Percentiles rank a stretch among this genome's conserved stretches.
Evolutionary conservation across 1,284 basidiomycete species (phyloP).

Genomic region (Sanguinoderma infundibulare): DNA sequence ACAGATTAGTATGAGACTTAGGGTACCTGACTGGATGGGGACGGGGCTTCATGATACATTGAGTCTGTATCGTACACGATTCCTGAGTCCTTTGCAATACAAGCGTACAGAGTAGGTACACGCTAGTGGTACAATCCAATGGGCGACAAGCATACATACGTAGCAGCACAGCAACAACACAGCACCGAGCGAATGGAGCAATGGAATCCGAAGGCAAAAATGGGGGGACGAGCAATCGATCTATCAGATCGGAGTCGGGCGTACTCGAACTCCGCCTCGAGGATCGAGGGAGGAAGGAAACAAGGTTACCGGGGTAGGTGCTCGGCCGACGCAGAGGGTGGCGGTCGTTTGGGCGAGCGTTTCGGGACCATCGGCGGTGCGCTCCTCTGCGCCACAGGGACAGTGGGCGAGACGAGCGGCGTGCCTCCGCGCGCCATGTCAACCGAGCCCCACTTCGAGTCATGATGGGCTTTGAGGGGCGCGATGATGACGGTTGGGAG

Average conservation of each 20-base stretch:
- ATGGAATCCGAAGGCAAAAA: not conserved
- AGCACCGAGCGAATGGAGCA: not conserved
- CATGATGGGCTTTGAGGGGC: constrained; percentile 15
- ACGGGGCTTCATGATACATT: not conserved
- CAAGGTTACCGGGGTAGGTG: not conserved
- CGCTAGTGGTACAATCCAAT: not conserved
- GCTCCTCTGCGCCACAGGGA: not conserved
- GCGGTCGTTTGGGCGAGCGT: constrained; percentile 18
- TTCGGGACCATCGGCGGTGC: constrained; percentile 10
- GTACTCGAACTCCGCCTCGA: too few relatives aligned
- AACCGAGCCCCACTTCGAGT: constrained; percentile 3
- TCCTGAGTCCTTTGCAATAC: not conserved
- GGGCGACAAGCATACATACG: not conserved
- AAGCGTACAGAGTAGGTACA: not conserved
- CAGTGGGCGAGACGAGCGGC: not conserved
- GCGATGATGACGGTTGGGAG: constrained; percentile 3
- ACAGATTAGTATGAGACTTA: not conserved
- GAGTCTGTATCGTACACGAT: not conserved
- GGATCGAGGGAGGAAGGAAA: too few relatives aligned
- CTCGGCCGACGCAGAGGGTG: constrained; percentile 12
- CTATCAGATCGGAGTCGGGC: not conserved
- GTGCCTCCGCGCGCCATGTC: constrained; percentile 10
- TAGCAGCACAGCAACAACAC: not conserved
- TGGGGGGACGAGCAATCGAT: not conserved
- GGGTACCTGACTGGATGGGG: not conserved